phyloP scores from a whole-genome alignment of 2,329 filamentous ascomycete species.

The Pseudocercospora ulei region DNA sequence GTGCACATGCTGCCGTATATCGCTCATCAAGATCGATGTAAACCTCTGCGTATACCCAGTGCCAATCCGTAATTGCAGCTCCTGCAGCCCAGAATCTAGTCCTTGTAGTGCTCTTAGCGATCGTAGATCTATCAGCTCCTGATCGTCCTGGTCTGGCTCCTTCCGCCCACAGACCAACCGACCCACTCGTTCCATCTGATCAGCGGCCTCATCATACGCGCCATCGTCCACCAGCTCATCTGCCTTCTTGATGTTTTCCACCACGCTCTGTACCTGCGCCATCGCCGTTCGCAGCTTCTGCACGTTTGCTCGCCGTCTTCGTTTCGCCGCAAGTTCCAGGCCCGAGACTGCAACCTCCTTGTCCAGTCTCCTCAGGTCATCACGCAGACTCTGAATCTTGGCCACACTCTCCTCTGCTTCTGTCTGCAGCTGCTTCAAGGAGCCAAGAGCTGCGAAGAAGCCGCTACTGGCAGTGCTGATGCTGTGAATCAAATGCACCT shows the following conservation, averaged over 20 bases:
- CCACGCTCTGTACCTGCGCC: constrained; percentile 68
- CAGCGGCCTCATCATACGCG: constrained; percentile 70
- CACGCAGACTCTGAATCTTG: constrained; percentile 69
- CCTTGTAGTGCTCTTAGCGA: constrained; percentile 69
- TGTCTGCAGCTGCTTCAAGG: constrained; percentile 77
- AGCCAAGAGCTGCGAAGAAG: constrained; percentile 89
- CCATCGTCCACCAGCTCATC: constrained; percentile 74
- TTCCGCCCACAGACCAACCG: constrained; percentile 66
- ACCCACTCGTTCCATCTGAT: constrained; percentile 68
- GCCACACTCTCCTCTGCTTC: constrained; percentile 87
- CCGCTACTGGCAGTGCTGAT: constrained; percentile 93
- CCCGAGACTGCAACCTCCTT: constrained; percentile 78
- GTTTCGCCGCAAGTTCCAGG: constrained; percentile 73
- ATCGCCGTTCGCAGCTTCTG: constrained; percentile 73
- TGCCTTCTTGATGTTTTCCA: constrained; percentile 63
- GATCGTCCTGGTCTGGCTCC: constrained; percentile 34
- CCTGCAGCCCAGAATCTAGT: constrained; percentile 64
- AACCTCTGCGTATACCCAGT: constrained; percentile 78
- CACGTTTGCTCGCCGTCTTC: constrained; percentile 72
- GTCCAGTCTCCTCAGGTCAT: constrained; percentile 71
- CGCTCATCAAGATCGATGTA: constrained; percentile 63
- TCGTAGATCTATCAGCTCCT: constrained; percentile 56
- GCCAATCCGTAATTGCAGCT: constrained; percentile 70
- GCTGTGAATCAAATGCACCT: constrained; percentile 90
- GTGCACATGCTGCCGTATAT: constrained; percentile 71